Base-by-base conservation (phyloP, 768 basidiomycete genomes). In the Amanita rubescens region DNA sequence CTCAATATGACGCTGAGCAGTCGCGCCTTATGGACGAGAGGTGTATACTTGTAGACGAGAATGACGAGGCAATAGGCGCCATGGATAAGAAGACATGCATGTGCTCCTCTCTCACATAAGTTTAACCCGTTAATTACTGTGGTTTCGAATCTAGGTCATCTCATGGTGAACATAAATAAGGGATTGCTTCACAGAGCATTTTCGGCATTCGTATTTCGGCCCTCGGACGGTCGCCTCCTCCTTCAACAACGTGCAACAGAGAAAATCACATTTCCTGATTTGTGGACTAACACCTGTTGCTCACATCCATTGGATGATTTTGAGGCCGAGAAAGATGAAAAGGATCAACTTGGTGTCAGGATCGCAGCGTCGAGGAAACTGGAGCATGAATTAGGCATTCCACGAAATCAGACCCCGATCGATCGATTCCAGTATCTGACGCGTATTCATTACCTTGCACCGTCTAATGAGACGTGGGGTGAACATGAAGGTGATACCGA, bases 281-380 rank as follows among this genome's bases (percentile, higher is more conserved):
- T 97, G 94, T 99, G 96, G 96, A 99, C 96, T 30, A 99, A 99
- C 70, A 98, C 96, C 7, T 99, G 96, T 67, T 99, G 95, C 72
- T 94, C 91, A 20, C 95, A 99, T 65, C 95, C 95, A 15, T 76
- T 99, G 47, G 85, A 90, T 60, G 96, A 98, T 70, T 90, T 93
- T 59, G 87, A 85, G 57, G 79, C 81, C 59, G 87, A 93, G 71
- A 91, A 85, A 71, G 67, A 82, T 7, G 88, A 90, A 69, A 61
- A 72, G 59, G 79, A 82, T 33, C 89, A 96, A 66, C 74, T 80
- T 62, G 94, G 94, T 51, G 94, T 96, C 27, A 78, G 84, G 47
- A 69, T 84, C 33, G 96, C 96, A n/a, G 96, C 94, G 1, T 87
- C 91, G 11, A 79, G 96, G 59, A 99, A 99, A 71, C 80, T 99